Evolutionary conservation across 2,329 filamentous ascomycete species (phyloP).

Genomic region (Cercospora sp.): DNA sequence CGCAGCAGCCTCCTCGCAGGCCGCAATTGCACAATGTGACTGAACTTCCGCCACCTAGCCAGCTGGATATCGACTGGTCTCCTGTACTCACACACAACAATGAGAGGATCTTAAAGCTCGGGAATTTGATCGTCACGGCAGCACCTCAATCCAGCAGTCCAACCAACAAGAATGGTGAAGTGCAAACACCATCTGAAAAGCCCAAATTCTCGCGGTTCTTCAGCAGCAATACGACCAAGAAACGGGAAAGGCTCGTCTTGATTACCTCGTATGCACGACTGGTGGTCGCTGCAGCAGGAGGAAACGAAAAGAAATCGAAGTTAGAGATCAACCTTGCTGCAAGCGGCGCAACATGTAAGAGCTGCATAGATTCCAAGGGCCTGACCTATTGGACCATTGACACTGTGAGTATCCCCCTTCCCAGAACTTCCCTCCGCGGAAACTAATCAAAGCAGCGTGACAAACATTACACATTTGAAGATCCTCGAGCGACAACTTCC

Average conservation of each 20-base stretch:
- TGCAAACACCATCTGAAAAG: conserved; percentile 53
- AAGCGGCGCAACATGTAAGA: conserved; percentile 75
- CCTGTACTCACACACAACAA: conserved; percentile 88
- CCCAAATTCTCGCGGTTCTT: conserved; percentile 95
- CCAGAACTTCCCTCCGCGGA: no score
- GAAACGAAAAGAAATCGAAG: conserved; percentile 94
- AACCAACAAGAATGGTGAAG: conserved; percentile 68
- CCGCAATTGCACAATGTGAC: conserved; percentile 82
- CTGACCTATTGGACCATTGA: conserved; percentile 87
- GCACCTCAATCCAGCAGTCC: conserved; percentile 74
- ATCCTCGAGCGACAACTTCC: conserved; percentile 71
- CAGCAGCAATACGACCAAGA: conserved; percentile 85
- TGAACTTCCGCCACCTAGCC: conserved; percentile 91
- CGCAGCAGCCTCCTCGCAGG: conserved; percentile 39
- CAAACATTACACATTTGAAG: conserved; percentile 90
- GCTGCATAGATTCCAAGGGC: conserved; percentile 80
- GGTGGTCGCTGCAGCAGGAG: conserved; percentile 84
- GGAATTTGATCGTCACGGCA: conserved; percentile 82
- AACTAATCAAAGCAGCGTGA: conserved; percentile 61
- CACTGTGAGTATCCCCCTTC: conserved; percentile 65
- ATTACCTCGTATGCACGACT: conserved; percentile 89
- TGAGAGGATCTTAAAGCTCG: conserved; percentile 90
- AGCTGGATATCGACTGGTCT: conserved; percentile 98
- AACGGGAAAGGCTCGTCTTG: conserved; percentile 89
- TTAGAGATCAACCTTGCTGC: conserved; percentile 82